phyloP scores from a whole-genome alignment of 2,329 filamentous ascomycete species.

The Fusarium subtropicale region DNA sequence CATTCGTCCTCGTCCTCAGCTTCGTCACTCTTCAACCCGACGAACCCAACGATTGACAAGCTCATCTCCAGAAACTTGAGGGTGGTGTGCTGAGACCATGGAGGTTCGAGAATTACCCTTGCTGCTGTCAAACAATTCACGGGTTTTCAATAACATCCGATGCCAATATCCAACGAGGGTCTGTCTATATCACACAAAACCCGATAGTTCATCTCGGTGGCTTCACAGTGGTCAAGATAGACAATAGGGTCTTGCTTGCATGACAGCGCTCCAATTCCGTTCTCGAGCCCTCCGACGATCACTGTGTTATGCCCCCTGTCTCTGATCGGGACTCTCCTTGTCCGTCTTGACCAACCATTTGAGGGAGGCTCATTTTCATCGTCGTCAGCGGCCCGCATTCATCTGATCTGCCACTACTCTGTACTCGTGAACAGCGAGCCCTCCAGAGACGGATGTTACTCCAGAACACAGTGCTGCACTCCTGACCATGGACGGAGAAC shows the following conservation, averaged over 20 bases:
- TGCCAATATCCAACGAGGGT: background rate
- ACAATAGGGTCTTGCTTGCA: conserved; percentile 22
- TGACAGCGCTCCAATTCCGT: conserved; percentile 39
- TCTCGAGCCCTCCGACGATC: conserved; percentile 17
- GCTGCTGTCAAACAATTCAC: background rate
- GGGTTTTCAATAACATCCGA: background rate
- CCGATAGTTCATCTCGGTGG: background rate
- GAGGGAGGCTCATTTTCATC: conserved; percentile 14
- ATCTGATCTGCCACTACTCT: conserved; percentile 28
- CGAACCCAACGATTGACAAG: background rate
- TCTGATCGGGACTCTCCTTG: conserved; percentile 32
- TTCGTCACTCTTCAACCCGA: conserved; percentile 5
- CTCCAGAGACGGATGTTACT: background rate
- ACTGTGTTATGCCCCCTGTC: conserved; percentile 37
- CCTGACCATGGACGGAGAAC: background rate
- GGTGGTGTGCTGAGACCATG: conserved; percentile 3
- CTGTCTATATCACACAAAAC: background rate
- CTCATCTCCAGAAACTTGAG: conserved; percentile 2
- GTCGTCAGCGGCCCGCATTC: conserved; percentile 16
- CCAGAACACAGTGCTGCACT: background rate
- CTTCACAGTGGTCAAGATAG: conserved; percentile 4
- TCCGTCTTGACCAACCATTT: conserved; percentile 24
- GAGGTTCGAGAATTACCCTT: conserved; percentile 3
- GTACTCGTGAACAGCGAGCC: background rate
- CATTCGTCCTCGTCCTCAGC: conserved; percentile 5